These are phyloP conservation scores for Coniferiporia sulphurascens DNA, from an alignment of 1,284 basidiomycete species.

Conservation along the genomic window DNA sequence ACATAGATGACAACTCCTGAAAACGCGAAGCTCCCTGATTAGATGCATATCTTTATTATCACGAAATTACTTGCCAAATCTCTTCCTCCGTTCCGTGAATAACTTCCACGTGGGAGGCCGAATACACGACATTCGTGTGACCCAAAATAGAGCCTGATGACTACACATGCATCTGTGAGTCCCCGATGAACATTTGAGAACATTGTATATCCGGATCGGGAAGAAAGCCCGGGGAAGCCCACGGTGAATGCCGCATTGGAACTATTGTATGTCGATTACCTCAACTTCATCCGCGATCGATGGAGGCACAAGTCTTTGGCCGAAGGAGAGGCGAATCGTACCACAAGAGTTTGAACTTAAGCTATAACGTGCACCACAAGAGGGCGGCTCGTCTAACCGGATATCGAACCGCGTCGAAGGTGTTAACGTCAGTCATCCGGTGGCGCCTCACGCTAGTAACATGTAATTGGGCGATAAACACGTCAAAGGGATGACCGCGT, in stretches of 20 bases:
- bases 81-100: conserved; percentile 17
- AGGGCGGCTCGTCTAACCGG: neutral
- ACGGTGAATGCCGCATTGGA: no score
- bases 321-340: no score
- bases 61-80: neutral
- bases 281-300: no score
- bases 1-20: conserved; percentile 32
- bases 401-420: neutral
- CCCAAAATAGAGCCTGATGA: conserved; percentile 25
- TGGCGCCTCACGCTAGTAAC: neutral
- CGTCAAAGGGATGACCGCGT: no score
- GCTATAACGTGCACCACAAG: no score
- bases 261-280: no score
- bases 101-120: conserved; percentile 26
- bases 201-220: no score
- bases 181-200: no score
- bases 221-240: no score
- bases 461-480: neutral
- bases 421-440: neutral
- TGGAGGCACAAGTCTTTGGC: no score
- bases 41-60: neutral
- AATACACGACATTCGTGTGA: conserved; percentile 28
- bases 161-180: no score
- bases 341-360: no score
- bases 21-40: conserved; percentile 14